Evolutionary conservation across 2,329 filamentous ascomycete species (phyloP).

Genomic region (Colletotrichum lupini): DNA sequence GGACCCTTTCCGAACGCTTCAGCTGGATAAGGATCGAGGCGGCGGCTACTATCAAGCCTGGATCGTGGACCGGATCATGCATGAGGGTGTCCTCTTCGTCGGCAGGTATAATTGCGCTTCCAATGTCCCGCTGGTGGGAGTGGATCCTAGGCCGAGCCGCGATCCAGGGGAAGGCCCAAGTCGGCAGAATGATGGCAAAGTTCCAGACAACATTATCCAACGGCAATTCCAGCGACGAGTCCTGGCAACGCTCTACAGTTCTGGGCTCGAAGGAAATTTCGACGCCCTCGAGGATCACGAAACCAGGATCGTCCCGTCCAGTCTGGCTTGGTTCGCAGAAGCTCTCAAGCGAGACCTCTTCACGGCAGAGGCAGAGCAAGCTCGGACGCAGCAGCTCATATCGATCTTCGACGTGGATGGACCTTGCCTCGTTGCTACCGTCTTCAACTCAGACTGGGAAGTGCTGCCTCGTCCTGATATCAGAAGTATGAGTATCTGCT

Average conservation of each 20-base stretch:
- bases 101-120: background rate
- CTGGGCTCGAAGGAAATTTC: background rate
- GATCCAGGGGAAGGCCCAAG: background rate
- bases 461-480: background rate
- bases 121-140: background rate
- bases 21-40: background rate
- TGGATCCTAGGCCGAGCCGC: background rate
- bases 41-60: background rate
- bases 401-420: background rate
- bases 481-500: background rate
- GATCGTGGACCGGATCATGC: background rate
- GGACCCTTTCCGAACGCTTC: background rate
- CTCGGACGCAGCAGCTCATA: background rate
- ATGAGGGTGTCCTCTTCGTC: background rate
- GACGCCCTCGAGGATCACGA: background rate
- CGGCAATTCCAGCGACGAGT: background rate
- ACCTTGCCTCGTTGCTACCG: background rate
- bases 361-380: background rate
- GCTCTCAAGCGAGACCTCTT: background rate
- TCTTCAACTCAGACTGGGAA: background rate
- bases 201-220: background rate
- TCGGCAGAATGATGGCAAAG: background rate
- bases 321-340: background rate
- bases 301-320: background rate
- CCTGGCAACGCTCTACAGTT: background rate